phyloP scores from a whole-genome alignment of 352 stramenopile species.

The Albugo laibachii region DNA sequence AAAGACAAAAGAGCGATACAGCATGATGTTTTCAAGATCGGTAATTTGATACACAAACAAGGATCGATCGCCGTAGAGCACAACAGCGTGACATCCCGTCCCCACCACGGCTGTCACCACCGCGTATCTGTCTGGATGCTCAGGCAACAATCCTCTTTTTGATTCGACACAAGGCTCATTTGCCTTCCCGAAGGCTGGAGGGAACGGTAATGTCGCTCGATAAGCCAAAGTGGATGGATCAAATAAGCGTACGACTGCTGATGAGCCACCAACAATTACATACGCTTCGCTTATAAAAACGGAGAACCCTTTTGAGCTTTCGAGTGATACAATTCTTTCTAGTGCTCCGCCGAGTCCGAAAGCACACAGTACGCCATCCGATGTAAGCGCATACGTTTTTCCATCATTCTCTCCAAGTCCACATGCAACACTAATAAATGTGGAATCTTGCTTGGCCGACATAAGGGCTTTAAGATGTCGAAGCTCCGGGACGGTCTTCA shows the following conservation, averaged over 20 bases:
- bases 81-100: constrained; percentile 33
- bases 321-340: constrained; percentile 54
- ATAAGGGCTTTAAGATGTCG: constrained; percentile 31
- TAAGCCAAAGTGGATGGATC: constrained; percentile 56
- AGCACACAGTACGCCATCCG: constrained; percentile 51
- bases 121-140: constrained; percentile 25
- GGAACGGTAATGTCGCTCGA: constrained; percentile 46
- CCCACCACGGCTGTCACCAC: constrained; percentile 33
- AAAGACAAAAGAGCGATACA: constrained; percentile 62
- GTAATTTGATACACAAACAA: constrained; percentile 60
- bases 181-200: constrained; percentile 35
- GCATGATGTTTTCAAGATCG: constrained; percentile 13
- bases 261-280: constrained; percentile 40
- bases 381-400: constrained; percentile 56
- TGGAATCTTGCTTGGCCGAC: constrained; percentile 33
- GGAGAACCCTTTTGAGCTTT: constrained; percentile 30
- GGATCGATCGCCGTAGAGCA: constrained; percentile 58
- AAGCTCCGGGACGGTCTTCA: constrained; percentile 40
- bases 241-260: constrained; percentile 47
- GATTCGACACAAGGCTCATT: constrained; percentile 7
- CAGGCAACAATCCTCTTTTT: background rate
- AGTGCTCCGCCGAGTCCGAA: constrained; percentile 54
- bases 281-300: constrained; percentile 62
- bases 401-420: constrained; percentile 24
- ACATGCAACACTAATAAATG: constrained; percentile 48